A percentile compares a stretch with the other conserved stretches of the same genome.
phyloP scores from a whole-genome alignment of 177 flowering plant genomes.

The Vitis hybrid region DNA sequence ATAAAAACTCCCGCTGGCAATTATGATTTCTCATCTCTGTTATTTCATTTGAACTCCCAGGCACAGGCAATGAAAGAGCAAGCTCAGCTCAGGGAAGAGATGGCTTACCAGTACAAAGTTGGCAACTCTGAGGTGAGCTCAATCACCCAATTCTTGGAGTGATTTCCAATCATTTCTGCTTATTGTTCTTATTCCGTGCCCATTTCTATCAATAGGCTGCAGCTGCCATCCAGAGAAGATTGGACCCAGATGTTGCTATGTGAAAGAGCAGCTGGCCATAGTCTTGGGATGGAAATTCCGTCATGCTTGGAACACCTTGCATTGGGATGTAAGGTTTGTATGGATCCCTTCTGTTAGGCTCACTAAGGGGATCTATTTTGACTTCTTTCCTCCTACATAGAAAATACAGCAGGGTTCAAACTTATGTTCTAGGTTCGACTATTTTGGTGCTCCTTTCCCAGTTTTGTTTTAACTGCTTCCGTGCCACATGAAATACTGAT shows the following conservation, averaged over 20 bases:
- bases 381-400: too few relatives aligned
- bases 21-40: background rate
- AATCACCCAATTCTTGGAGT: background rate
- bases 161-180: background rate
- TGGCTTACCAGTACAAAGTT: constrained; percentile 84
- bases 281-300: too few relatives aligned
- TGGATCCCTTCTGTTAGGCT: too few relatives aligned
- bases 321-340: too few relatives aligned
- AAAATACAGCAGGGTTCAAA: too few relatives aligned
- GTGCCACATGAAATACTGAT: too few relatives aligned
- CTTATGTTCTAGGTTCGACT: too few relatives aligned
- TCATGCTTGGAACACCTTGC: too few relatives aligned
- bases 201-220: constrained; percentile 61
- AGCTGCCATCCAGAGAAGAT: constrained; percentile 90
- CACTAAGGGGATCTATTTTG: too few relatives aligned
- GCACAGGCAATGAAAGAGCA: constrained; percentile 99
- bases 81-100: constrained; percentile 86
- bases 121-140: constrained; percentile 84
- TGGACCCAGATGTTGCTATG: constrained; percentile 6
- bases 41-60: constrained; percentile 29
- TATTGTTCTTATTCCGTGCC: background rate
- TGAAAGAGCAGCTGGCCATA: too few relatives aligned
- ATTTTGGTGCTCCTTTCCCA: too few relatives aligned
- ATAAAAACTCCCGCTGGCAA: background rate
- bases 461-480: too few relatives aligned